Base-by-base conservation (phyloP, 2,329 filamentous ascomycete genomes). In the Calonectria fujianensis region DNA sequence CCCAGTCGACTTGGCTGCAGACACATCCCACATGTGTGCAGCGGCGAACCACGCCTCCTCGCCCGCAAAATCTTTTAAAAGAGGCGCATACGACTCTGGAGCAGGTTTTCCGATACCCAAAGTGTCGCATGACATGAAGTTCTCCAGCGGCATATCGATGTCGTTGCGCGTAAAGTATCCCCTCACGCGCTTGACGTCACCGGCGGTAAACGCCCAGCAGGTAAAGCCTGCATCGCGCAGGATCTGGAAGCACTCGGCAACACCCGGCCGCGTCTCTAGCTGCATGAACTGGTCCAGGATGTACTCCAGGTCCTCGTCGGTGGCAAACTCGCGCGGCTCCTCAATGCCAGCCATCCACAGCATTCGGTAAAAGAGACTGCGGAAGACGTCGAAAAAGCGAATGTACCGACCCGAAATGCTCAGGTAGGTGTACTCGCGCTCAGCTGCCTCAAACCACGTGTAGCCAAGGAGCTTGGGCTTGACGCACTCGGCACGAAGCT, bases 1-100 rank as follows among this genome's bases (percentile, higher is more conserved):
- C 76, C 89, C 89, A n/a, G 85, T 85, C 70, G 84, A 85, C 63
- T 84, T 85, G 11, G 90, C 90, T 4, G 89, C 88, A 24, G 86
- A 85, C 1, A 90, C 89, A 83, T 92, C 90, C 90, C 90, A 92
- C 85, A 89, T 89, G 82, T 92, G 90, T 29, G 89, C 90, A 1
- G 90, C 90, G 0, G 89, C 90, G 80, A 91, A 91, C 90, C 90
- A 91, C 59, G 85, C 86, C 74, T 87, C 83, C 0, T 83, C 82
- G 0, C 78, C 77, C 0, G 77, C 85, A 70, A 91, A 86, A 64
- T 80, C 82, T n/a, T 85, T 84, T 41, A 88, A 80, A 8, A 89
- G 80, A 1, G 85, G 83, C 74, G 81, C 78, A 76, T 91, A 91
- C 0, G 88, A 86, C 32, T 79, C 85, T 5, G 87, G 81, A 0